Evolutionary conservation across 176 grass and related monocot genomes (phyloP).

Genomic region (Zizania latifolia): DNA sequence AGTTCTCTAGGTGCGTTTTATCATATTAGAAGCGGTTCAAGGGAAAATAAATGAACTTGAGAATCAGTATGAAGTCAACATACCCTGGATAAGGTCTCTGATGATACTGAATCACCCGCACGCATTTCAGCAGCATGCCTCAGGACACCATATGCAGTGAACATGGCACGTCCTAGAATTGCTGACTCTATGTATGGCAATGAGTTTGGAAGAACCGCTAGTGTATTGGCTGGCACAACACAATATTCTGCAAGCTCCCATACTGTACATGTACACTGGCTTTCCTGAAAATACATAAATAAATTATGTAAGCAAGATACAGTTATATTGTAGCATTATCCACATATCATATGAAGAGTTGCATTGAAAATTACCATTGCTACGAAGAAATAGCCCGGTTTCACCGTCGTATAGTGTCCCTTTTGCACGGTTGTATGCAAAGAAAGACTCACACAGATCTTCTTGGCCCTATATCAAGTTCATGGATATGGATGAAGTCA

Average conservation of each 20-base stretch:
- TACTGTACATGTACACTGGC: slow-evolving; percentile 94
- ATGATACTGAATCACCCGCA: slow-evolving; percentile 78
- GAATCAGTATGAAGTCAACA: slow-evolving; percentile 11
- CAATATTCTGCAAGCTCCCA: slow-evolving; percentile 94
- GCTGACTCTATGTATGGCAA: too few species aligned
- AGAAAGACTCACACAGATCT: slow-evolving; percentile 84
- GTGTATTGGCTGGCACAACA: too few species aligned
- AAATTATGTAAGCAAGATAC: too few species aligned
- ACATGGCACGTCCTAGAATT: too few species aligned
- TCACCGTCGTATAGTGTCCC: slow-evolving; percentile 94
- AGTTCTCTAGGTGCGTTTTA: not conserved
- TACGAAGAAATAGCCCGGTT: slow-evolving; percentile 71
- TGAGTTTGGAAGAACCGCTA: too few species aligned
- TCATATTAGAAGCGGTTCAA: not conserved
- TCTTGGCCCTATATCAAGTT: slow-evolving; percentile 70
- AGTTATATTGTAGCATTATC: too few species aligned
- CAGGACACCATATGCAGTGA: too few species aligned
- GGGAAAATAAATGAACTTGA: not conserved
- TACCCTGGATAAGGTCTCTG: slow-evolving; percentile 73
- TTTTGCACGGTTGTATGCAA: too few species aligned
- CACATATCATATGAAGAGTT: too few species aligned
- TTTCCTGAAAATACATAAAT: too few species aligned
- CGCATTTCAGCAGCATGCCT: slow-evolving; percentile 87
- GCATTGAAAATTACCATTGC: slow-evolving; percentile 60
- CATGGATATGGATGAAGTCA: not conserved